phyloP scores from a whole-genome alignment of 192 early-diverging fungal species.

The Backusella morwellensis region DNA sequence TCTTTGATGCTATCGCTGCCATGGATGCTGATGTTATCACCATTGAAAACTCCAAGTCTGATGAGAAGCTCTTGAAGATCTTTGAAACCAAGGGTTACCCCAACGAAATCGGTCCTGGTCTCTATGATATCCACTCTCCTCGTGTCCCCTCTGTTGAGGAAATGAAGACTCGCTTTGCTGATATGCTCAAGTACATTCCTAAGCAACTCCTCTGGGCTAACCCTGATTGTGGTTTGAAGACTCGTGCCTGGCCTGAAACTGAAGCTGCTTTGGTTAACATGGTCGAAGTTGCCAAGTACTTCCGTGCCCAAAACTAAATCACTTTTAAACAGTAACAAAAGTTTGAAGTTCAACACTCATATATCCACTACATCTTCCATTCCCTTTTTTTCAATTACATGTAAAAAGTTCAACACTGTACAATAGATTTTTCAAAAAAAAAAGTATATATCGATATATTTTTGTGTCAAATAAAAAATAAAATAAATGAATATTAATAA shows the following conservation, averaged over 20 bases:
- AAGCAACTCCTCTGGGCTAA: constrained; percentile 88
- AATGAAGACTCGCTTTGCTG: constrained; percentile 80
- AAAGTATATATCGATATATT: neutral
- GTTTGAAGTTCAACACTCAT: constrained; percentile 13
- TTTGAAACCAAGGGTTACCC: constrained; percentile 83
- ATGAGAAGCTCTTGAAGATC: constrained; percentile 89
- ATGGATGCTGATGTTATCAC: constrained; percentile 97
- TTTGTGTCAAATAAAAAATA: neutral
- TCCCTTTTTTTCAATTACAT: neutral
- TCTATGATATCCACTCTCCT: constrained; percentile 99
- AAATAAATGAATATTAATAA: neutral
- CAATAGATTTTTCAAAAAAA: constrained; percentile 10
- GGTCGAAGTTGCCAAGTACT: constrained; percentile 71
- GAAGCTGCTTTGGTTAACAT: constrained; percentile 85
- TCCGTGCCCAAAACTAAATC: constrained; percentile 45
- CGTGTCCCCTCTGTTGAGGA: constrained; percentile 89
- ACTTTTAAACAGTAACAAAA: neutral
- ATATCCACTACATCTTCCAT: neutral
- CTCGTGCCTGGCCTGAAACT: constrained; percentile 93
- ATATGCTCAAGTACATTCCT: constrained; percentile 85
- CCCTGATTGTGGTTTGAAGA: constrained; percentile 98
- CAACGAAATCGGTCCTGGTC: constrained; percentile 93
- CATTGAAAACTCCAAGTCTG: constrained; percentile 97
- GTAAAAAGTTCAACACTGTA: constrained; percentile 19
- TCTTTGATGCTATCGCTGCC: constrained; percentile 89